phyloP scores from a whole-genome alignment of 257 asterid genomes.

The Lavandula angustifolia region DNA sequence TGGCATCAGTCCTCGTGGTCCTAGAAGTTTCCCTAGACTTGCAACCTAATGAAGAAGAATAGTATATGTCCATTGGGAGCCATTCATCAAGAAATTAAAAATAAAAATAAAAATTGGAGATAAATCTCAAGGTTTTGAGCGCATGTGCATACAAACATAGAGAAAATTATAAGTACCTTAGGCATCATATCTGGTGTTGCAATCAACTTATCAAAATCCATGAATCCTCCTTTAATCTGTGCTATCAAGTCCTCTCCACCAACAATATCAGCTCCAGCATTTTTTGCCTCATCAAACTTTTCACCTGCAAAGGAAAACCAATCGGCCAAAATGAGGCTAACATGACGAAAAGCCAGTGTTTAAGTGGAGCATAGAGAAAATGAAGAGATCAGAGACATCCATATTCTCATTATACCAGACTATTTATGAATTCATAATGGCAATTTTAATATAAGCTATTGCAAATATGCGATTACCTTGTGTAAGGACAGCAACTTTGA shows the following conservation, averaged over 20 bases:
- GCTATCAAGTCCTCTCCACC: slow-evolving; percentile 95
- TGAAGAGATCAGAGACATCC: too few relatives aligned
- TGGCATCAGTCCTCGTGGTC: slow-evolving; percentile 98
- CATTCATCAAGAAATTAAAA: too few relatives aligned
- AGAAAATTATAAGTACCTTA: slow-evolving; percentile 48
- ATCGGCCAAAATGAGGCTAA: slow-evolving; percentile 35
- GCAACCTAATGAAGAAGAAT: slow-evolving; percentile 64
- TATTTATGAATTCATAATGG: too few relatives aligned
- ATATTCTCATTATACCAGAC: too few relatives aligned
- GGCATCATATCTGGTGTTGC: slow-evolving; percentile 99
- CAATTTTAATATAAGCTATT: too few relatives aligned
- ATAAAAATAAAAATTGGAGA: neutral
- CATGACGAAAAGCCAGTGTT: neutral
- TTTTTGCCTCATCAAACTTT: slow-evolving; percentile 94
- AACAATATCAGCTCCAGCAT: slow-evolving; percentile 95
- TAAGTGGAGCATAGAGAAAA: too few relatives aligned
- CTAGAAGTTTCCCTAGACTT: slow-evolving; percentile 79
- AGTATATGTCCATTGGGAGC: too few relatives aligned
- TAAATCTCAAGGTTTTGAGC: neutral
- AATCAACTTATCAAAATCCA: slow-evolving; percentile 92
- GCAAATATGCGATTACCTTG: slow-evolving; percentile 58
- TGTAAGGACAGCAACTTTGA: slow-evolving; percentile 92
- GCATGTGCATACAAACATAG: neutral
- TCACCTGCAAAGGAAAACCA: slow-evolving; percentile 61
- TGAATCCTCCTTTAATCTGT: slow-evolving; percentile 86